Percentiles rank a stretch among this genome's conserved stretches.
Conservation (phyloP, 78 protist genomes). For the Andalucia godoyi region DNA sequence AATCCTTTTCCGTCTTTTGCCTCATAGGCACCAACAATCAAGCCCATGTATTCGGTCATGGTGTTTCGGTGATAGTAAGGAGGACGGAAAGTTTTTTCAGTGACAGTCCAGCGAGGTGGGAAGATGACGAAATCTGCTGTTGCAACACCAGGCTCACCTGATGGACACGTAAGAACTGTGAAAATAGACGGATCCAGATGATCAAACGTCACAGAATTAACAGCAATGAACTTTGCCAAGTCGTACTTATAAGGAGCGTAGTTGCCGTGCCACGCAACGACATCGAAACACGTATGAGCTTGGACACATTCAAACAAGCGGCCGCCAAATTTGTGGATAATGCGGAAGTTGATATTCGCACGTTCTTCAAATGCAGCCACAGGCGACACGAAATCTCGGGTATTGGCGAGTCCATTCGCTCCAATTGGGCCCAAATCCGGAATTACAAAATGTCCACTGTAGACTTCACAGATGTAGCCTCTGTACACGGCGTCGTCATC, state of each 20-base stretch:
- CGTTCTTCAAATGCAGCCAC: conserved; percentile 61
- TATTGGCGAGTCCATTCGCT: conserved; percentile 91
- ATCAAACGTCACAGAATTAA: conserved; percentile 79
- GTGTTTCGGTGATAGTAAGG: conserved; percentile 88
- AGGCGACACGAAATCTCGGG: conserved; percentile 80
- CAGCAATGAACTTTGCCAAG: conserved; percentile 54
- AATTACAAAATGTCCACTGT: conserved; percentile 57
- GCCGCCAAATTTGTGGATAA: conserved; percentile 60
- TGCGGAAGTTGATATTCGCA: background rate
- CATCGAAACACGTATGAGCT: conserved; percentile 64
- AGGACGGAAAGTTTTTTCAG: conserved; percentile 82
- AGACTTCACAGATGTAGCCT: conserved; percentile 81
- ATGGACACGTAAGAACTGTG: conserved; percentile 83
- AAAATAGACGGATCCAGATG: conserved; percentile 93
- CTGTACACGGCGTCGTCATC: conserved; percentile 27
- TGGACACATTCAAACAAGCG: conserved; percentile 14
- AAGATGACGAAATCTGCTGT: conserved; percentile 84
- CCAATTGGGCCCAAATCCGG: conserved; percentile 95
- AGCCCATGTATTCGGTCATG: conserved; percentile 92
- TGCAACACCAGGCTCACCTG: conserved; percentile 76
- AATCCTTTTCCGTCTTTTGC: conserved; percentile 65
- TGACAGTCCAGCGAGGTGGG: conserved; percentile 87
- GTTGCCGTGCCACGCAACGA: conserved; percentile 95
- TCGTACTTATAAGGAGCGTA: conserved; percentile 87
- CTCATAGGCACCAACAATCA: conserved; percentile 78